A percentile compares a stretch with the other conserved stretches of the same genome.
Conservation (phyloP, 164 flowering plant genomes). For the Piper betle region DNA sequence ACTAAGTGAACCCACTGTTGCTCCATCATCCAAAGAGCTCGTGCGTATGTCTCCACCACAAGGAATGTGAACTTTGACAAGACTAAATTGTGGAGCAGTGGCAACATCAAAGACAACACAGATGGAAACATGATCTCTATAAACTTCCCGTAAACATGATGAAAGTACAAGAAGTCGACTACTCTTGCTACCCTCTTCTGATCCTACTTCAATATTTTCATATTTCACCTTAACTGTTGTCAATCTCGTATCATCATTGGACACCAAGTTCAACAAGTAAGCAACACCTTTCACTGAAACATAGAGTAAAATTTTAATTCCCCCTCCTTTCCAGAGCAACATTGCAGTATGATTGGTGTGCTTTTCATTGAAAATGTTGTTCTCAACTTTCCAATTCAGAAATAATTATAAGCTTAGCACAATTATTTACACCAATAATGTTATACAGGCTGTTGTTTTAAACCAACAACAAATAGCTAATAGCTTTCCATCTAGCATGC, state of each 20-base stretch:
- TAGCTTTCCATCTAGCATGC: too few species aligned
- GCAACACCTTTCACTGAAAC: constrained; percentile 23
- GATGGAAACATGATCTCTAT: constrained; percentile 10
- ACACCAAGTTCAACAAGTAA: constrained; percentile 24
- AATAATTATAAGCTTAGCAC: too few species aligned
- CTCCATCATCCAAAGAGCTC: constrained; percentile 4
- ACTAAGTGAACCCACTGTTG: background rate
- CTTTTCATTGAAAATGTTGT: constrained; percentile 21
- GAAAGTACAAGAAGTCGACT: constrained; percentile 18
- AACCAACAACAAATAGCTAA: too few species aligned
- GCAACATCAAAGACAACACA: constrained; percentile 21
- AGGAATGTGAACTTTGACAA: constrained; percentile 11
- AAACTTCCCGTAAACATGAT: constrained; percentile 18
- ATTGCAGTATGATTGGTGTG: constrained; percentile 21
- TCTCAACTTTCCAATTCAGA: constrained; percentile 6
- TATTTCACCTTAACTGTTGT: constrained; percentile 21
- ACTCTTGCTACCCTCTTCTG: constrained; percentile 16
- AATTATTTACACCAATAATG: too few species aligned
- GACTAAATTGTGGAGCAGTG: constrained; percentile 17
- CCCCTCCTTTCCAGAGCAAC: constrained; percentile 13
- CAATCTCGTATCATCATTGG: constrained; percentile 16
- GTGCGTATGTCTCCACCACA: constrained; percentile 18
- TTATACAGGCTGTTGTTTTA: too few species aligned
- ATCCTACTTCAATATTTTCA: constrained; percentile 1
- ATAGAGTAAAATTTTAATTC: constrained; percentile 18